These are phyloP conservation scores for Saccharomycopsis lassenensis DNA, from an alignment of 805 yeast genomes.

Conservation along the genomic window DNA sequence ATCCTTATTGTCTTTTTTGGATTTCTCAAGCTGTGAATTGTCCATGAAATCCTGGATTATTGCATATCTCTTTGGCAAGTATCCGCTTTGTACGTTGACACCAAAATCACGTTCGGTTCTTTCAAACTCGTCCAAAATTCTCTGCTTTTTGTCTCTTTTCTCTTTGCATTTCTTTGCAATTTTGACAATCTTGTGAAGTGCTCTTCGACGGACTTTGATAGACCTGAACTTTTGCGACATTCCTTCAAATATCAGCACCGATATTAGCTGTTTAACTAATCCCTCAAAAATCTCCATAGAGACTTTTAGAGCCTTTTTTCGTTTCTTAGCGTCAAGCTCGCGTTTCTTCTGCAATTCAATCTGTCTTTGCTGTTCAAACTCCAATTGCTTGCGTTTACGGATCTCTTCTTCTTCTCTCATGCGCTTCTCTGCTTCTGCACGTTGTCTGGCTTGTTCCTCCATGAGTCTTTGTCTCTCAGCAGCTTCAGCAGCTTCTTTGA, in stretches of 20 bases:
- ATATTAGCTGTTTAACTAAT: constrained; percentile 6
- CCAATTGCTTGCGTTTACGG: too few relatives aligned
- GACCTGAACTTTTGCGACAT: constrained; percentile 28
- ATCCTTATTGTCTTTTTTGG: background rate
- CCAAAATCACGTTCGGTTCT: constrained; percentile 28
- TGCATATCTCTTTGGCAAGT: constrained; percentile 20
- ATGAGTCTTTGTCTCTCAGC: too few relatives aligned
- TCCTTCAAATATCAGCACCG: too few relatives aligned
- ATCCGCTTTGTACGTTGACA: constrained; percentile 20
- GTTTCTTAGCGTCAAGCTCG: too few relatives aligned
- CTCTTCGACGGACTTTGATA: constrained; percentile 23
- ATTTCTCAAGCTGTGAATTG: constrained; percentile 3
- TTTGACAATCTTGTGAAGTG: too few relatives aligned
- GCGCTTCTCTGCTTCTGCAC: too few relatives aligned
- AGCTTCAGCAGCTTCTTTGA: too few relatives aligned
- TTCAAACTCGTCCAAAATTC: constrained; percentile 30
- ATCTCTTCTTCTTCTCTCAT: too few relatives aligned
- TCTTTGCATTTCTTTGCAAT: constrained; percentile 22
- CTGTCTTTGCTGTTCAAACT: too few relatives aligned
- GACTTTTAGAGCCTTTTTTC: constrained; percentile 6
- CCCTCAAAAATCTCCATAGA: constrained; percentile 11
- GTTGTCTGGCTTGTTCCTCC: too few relatives aligned
- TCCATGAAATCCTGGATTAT: constrained; percentile 17
- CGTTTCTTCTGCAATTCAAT: too few relatives aligned
- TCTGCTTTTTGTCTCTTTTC: constrained; percentile 25